Conservation (phyloP, 495 filamentous ascomycete genomes). For the Daldinia caldariorum region DNA sequence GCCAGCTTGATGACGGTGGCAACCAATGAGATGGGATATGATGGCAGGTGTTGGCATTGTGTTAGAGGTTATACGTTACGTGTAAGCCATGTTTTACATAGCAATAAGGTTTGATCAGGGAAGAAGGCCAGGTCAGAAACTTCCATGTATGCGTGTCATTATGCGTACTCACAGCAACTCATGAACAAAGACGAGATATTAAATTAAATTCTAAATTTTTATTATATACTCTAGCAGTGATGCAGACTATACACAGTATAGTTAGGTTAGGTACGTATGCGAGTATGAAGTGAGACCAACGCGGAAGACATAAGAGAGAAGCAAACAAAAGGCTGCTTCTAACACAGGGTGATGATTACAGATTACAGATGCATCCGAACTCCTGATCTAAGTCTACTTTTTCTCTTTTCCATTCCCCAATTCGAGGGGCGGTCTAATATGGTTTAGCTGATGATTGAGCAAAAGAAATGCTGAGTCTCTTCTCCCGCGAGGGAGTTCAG, state of each 20-base stretch:
- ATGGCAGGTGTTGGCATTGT: no score
- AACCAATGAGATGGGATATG: no score
- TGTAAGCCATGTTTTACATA: no score
- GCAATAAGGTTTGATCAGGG: no score
- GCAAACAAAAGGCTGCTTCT: slow-evolving; percentile 11
- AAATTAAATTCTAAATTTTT: slow-evolving; percentile 5
- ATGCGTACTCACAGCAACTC: no score
- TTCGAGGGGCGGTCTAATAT: slow-evolving; percentile 19
- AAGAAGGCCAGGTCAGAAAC: no score
- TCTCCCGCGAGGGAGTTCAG: slow-evolving; percentile 33
- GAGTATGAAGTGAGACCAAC: background rate
- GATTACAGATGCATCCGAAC: slow-evolving; percentile 21
- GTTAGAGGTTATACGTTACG: no score
- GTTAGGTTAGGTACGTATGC: no score
- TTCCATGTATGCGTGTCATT: no score
- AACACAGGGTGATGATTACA: slow-evolving; percentile 9
- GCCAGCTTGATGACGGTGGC: no score
- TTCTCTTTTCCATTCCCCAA: slow-evolving; percentile 18
- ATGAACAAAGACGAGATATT: background rate
- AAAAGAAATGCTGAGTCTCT: slow-evolving; percentile 18
- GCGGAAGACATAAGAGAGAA: background rate
- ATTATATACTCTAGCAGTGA: slow-evolving; percentile 28
- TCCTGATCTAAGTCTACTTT: slow-evolving; percentile 22
- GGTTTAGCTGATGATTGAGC: slow-evolving; percentile 12
- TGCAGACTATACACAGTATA: slow-evolving; percentile 31